Conservation (phyloP, 257 asterid species). For the Primulina eburnea region DNA sequence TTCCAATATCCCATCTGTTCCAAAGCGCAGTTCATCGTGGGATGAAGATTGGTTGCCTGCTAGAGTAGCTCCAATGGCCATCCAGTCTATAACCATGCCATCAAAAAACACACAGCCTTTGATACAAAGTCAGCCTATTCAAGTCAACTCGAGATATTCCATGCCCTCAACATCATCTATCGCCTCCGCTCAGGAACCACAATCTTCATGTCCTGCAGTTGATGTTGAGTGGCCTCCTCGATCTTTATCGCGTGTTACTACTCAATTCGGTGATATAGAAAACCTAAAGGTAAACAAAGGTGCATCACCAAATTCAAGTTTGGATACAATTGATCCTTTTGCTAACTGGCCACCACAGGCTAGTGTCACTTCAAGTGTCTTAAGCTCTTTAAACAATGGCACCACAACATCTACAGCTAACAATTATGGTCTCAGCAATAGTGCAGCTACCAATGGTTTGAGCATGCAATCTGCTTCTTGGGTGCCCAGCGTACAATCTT, state of each 20-base stretch:
- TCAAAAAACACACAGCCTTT: conserved; percentile 44
- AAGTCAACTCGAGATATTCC: conserved; percentile 33
- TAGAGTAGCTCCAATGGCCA: conserved; percentile 48
- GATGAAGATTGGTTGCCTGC: conserved; percentile 92
- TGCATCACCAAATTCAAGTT: conserved; percentile 35
- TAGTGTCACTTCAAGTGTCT: conserved; percentile 42
- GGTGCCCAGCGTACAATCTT: conserved; percentile 46
- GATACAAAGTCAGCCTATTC: conserved; percentile 41
- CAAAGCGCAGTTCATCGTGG: conserved; percentile 73
- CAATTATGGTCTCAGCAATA: conserved; percentile 32
- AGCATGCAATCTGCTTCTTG: conserved; percentile 52
- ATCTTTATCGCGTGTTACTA: conserved; percentile 39
- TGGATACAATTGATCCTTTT: conserved; percentile 78
- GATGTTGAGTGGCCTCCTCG: conserved; percentile 97
- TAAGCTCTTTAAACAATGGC: conserved; percentile 51
- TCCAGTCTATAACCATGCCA: conserved; percentile 39
- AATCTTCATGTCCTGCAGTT: conserved; percentile 80
- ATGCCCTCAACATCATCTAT: conserved; percentile 34
- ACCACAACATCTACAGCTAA: conserved; percentile 32
- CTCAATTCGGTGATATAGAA: conserved; percentile 38
- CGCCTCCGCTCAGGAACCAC: conserved; percentile 48
- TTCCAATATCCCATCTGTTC: conserved; percentile 39
- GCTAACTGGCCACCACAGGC: conserved; percentile 92
- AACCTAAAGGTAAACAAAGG: conserved; percentile 43
- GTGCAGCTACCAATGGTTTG: conserved; percentile 43